Conservation (phyloP, 257 asterid genomes). For the Cordia subcordata region DNA sequence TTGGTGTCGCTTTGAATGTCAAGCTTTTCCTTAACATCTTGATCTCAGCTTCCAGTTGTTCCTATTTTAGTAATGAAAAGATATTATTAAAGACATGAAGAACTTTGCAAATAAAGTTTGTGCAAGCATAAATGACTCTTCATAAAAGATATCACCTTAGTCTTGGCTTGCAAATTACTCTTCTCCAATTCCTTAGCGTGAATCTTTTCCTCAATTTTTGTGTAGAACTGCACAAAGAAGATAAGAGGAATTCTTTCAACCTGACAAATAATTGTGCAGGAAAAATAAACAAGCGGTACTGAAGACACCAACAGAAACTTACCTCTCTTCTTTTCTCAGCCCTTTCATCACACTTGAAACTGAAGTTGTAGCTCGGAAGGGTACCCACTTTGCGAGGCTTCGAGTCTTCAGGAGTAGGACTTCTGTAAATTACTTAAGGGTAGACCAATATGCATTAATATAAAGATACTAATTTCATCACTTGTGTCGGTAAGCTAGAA, state of each 20-base stretch:
- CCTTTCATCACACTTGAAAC: conserved; percentile 88
- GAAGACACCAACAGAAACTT: conserved; percentile 19
- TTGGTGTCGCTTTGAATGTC: conserved; percentile 92
- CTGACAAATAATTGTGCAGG: conserved; percentile 5
- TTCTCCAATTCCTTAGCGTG: conserved; percentile 90
- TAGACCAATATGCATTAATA: conserved; percentile 2
- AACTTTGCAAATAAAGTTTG: conserved; percentile 4
- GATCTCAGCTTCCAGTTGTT: conserved; percentile 85
- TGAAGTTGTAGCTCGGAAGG: conserved; percentile 76
- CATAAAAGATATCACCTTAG: conserved; percentile 44
- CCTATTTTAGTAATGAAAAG: conserved; percentile 39
- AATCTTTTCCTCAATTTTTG: conserved; percentile 90
- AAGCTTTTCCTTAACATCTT: conserved; percentile 74
- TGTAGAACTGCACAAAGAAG: conserved; percentile 53
- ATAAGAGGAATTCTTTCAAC: conserved; percentile 12
- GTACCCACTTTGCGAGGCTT: conserved; percentile 58
- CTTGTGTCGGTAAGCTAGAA: background rate
- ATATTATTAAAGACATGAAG: conserved; percentile 4
- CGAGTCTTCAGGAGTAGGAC: conserved; percentile 63
- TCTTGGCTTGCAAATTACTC: conserved; percentile 62
- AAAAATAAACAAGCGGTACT: background rate
- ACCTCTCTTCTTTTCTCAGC: conserved; percentile 97
- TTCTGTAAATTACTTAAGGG: conserved; percentile 52
- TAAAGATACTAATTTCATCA: background rate
- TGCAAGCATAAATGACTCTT: conserved; percentile 1